Percentiles rank a stretch among this genome's conserved stretches.
phyloP scores from a whole-genome alignment of 495 filamentous ascomycete genomes.

The Annulohypoxylon maeteangense region DNA sequence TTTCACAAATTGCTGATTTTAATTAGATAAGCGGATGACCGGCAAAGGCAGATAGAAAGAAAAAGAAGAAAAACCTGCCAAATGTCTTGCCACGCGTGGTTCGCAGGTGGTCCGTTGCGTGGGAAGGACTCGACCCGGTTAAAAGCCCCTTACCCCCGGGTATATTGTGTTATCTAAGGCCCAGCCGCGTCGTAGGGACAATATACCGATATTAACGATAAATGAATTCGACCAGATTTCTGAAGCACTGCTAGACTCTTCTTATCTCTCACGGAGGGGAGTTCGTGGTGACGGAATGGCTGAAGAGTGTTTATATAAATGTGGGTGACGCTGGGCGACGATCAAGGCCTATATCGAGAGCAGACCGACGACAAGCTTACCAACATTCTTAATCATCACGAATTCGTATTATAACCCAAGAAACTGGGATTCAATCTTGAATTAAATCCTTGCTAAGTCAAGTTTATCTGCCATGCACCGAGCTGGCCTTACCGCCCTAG shows the following conservation, averaged over 20 bases:
- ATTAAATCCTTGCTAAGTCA: slow-evolving; percentile 11
- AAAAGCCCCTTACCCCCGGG: slow-evolving; percentile 43
- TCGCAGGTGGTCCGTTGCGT: slow-evolving; percentile 38
- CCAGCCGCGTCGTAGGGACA: slow-evolving; percentile 35
- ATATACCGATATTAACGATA: slow-evolving; percentile 50
- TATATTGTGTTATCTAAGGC: slow-evolving; percentile 45
- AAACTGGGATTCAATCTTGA: slow-evolving; percentile 17
- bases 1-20: slow-evolving; percentile 8
- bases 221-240: slow-evolving; percentile 44
- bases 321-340: slow-evolving; percentile 31
- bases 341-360: slow-evolving; percentile 31
- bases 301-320: slow-evolving; percentile 33
- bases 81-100: slow-evolving; percentile 34
- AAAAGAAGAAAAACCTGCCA: not conserved
- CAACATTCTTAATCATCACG: slow-evolving; percentile 6
- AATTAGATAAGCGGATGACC: slow-evolving; percentile 28
- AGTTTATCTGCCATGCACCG: slow-evolving; percentile 39
- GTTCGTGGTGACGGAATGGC: slow-evolving; percentile 27
- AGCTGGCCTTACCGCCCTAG: slow-evolving; percentile 38
- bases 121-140: slow-evolving; percentile 47
- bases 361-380: slow-evolving; percentile 10
- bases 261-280: slow-evolving; percentile 41
- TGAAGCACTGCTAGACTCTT: slow-evolving; percentile 31
- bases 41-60: slow-evolving; percentile 19
- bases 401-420: slow-evolving; percentile 10